Base-by-base conservation (phyloP, 495 filamentous ascomycete genomes). In the Penicillium fimorum region DNA sequence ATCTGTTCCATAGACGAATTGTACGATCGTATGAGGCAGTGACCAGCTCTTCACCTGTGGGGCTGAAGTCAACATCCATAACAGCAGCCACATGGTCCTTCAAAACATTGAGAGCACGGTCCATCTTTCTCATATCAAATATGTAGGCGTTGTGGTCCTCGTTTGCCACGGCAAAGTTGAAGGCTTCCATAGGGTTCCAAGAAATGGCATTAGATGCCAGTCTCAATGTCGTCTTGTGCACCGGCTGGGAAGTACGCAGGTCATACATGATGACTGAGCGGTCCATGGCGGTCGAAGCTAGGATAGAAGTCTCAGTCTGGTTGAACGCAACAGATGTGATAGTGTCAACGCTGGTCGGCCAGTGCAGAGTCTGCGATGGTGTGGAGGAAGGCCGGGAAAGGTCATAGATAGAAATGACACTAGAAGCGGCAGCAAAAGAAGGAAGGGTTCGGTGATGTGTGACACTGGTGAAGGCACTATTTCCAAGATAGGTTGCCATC, bases 121-220 rank as follows among this genome's bases (percentile, higher is more conserved):
- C 78, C 68, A 92, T 83, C 62, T 91, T 91, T 56, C 91, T 79
- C 87, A 91, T 92, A 71, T 96, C 91, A 66, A 94, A 95, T 20
- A 93, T 79, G 67, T 92, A 87, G 50, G 82, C 78, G 71, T 91
- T 90, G 66, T 90, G 87, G 53, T 90, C 87, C 74, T 90, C 91
- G 57, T 83, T 88, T 4, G 86, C 91, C 24, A 90, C 85, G 15
- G 87, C 89, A 65, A 96, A 90, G 67, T 96, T 96, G 79, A 95
- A 92, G 7, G 91, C 86, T 72, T 96, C 92, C 86, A 96, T 92
- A 0, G 93, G 94, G 67, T 97, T 97, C 90, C 93, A 99, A 30
- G 86, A 78, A 35, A 98, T 80, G 17, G 89, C 80, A 70, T 97
- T 98, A 24, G 85, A 87, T 25, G 91, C 86, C 44, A 97, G 82